Evolutionary conservation across 2,329 filamentous ascomycete genomes (phyloP), one percentile per base, ranked within the genome.

Genomic region (Atkinsonella hypoxylon): DNA sequence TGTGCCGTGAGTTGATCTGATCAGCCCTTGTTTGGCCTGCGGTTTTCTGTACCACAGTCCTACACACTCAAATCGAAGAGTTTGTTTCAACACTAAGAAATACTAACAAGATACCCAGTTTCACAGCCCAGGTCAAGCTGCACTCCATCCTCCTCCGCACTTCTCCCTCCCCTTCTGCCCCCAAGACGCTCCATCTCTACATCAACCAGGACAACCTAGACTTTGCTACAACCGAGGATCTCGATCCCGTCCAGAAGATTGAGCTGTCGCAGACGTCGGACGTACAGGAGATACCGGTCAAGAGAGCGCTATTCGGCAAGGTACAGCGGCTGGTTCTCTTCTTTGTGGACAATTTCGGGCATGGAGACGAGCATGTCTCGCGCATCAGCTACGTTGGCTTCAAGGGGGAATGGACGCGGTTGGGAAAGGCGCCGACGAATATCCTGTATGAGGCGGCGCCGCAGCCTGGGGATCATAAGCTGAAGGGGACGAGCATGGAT

Each of bases 391-490:
- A 96, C 69, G 56, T 97, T 51, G 93, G 87, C 1, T 97, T 98
- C 73, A 90, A 88, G 69, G 93, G 93, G 22, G 88, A 95, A 68
- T 97, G 89, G 76, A 93, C 93, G 79, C 82, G 83, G 64, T 68
- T 95, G 61, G 93, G 85, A 20, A 62, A 62, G 54, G 70, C 65
- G 63, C 89, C 93, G 1, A 73, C 85, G 7, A 89, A 85, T 58
- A 91, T 97, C 59, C 61, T 95, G 54, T 98, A 97, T 67, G 93
- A 98, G 76, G 86, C 89, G 17, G 91, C 91, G 26, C 85, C 93
- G 36, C 95, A 96, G 66, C 93, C 91, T 12, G 79, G 72, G 45
- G 93, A 98, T 70, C 93, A 98, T 70, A 79, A 77, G 69, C 22
- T 84, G 20, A 82, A 80, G 70, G 79, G 79, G 8, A 74, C 74